Conservation (phyloP, 441 rosid species). For the Corymbia citriodora region DNA sequence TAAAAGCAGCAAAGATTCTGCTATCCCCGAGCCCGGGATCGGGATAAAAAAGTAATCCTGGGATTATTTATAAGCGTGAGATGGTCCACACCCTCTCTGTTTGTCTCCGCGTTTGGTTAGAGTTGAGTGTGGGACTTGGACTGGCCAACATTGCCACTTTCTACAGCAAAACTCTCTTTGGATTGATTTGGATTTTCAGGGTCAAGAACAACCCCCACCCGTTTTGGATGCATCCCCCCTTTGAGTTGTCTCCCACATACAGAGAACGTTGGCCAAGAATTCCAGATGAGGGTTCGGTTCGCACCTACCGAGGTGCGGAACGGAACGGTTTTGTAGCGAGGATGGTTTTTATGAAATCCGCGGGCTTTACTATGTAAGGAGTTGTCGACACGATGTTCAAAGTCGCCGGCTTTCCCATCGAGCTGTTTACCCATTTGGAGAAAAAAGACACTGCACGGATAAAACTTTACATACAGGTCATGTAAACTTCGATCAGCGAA, state of each 20-base stretch:
- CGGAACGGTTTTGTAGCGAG: not conserved
- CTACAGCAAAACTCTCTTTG: not conserved
- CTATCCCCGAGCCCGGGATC: not conserved
- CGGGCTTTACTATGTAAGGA: not conserved
- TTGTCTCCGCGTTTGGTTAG: not conserved
- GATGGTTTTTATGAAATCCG: not conserved
- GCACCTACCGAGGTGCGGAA: not conserved
- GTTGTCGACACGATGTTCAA: not conserved
- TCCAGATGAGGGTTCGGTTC: not conserved
- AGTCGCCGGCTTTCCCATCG: not conserved
- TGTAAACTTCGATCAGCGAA: not conserved
- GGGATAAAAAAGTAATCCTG: not conserved
- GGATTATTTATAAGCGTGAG: not conserved
- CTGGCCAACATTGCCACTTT: not conserved
- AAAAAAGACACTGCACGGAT: not conserved
- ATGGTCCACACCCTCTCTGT: not conserved
- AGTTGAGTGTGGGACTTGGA: not conserved
- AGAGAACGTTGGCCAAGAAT: not conserved
- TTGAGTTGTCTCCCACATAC: not conserved
- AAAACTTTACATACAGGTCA: not conserved
- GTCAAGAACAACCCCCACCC: not conserved
- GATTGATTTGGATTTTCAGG: not conserved
- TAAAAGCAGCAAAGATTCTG: not conserved
- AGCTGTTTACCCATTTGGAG: not conserved
- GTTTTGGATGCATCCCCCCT: not conserved